A percentile compares a stretch with the other conserved stretches of the same genome.
phyloP scores from a whole-genome alignment of 371 early-diverging fungal species.

The Mortierella sp. region DNA sequence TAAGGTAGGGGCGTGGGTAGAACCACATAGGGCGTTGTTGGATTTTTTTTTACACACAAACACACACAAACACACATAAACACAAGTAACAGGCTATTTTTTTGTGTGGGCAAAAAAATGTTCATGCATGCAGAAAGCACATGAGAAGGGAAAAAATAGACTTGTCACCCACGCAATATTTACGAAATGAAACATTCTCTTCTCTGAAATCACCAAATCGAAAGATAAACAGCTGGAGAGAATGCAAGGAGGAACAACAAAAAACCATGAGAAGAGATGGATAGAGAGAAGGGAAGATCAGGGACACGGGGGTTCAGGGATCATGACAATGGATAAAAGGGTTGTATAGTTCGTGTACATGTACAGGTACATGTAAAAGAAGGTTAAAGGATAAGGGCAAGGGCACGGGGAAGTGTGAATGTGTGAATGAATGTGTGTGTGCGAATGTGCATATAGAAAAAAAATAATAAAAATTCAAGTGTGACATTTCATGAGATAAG shows the following conservation, averaged over 20 bases:
- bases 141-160: background rate
- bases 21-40: too few relatives aligned
- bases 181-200: too few relatives aligned
- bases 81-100: too few relatives aligned
- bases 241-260: background rate
- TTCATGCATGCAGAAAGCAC: background rate
- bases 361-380: background rate
- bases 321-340: background rate
- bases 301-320: background rate
- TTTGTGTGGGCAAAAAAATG: too few relatives aligned
- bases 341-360: background rate
- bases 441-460: background rate
- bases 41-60: too few relatives aligned
- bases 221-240: background rate
- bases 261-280: too few relatives aligned
- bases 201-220: too few relatives aligned
- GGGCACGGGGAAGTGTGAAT: background rate
- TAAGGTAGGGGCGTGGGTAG: too few relatives aligned
- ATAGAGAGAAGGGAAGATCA: background rate
- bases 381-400: background rate
- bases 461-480: background rate
- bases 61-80: too few relatives aligned
- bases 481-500: too few relatives aligned
- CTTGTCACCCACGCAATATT: too few relatives aligned
- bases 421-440: background rate